Base-by-base conservation (phyloP, 441 rosid species). In the Aquilaria agallochum region DNA sequence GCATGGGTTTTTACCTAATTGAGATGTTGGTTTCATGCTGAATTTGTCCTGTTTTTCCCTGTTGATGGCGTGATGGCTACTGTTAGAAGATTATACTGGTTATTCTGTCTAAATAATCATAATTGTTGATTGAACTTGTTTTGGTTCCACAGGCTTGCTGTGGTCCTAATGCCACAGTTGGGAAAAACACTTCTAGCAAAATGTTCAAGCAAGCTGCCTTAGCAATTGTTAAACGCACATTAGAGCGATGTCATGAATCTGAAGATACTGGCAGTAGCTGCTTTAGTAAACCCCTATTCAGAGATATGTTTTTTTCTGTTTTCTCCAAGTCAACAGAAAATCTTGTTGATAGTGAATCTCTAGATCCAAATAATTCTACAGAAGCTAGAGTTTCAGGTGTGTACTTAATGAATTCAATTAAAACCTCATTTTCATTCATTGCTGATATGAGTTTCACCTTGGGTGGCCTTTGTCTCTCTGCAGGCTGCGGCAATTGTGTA, bases 201-300 rank as follows among this genome's bases (percentile, higher is more conserved):
- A 74, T 83, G 81, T 90, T 95, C 65, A 92, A 84, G 80, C 96
- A 90, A 68, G 89, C 97, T 71, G 89, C 97, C 45, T 66, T 83
- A 47, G 85, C 94, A 59, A 87, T 92, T 71, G 85, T 88, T 65
- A 95, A 79, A 73, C 82, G 83, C 61, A 85, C 96, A 33, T 76
- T 95, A 67, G 89, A 81, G 63, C 75, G 78, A 63, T 90, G 83
- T 70, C 88, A 74, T 71, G 76, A 76, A 74, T 95, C 73, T 76
- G 97, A 95, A 81, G 89, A 83, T 60, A 79, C 87, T 2, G 98
- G 98, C 62, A 83, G 77, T 72, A 84, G 98, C 77, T 90, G 96
- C 78, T 95, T 95, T 68, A 76, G 77, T 66, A 97, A 88, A 68
- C 89, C 92, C 34, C 61, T 78, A 59, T 87, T 82, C 62, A 90